phyloP scores from a whole-genome alignment of 1,139 yeast genomes.

The Geotrichum citri-aurantii region DNA sequence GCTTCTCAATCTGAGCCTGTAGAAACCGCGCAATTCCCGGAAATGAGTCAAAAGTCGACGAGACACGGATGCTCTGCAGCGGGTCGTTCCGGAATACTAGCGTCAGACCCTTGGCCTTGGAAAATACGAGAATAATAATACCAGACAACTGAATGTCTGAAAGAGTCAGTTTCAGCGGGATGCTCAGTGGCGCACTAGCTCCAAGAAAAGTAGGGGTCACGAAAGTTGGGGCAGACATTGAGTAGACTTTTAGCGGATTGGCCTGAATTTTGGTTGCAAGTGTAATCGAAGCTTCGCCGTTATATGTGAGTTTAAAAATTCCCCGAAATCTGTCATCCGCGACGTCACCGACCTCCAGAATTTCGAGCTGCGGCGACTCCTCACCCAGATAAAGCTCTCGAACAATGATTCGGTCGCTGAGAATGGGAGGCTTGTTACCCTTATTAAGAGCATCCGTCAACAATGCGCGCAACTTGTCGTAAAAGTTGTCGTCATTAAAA shows the following conservation, averaged over 20 bases:
- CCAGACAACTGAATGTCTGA: conserved; percentile 72
- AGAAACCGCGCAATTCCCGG: conserved; percentile 76
- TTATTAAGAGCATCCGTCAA: conserved; percentile 70
- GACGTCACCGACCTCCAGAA: conserved; percentile 79
- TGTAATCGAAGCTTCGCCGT: conserved; percentile 76
- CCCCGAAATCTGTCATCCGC: conserved; percentile 79
- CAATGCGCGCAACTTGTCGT: conserved; percentile 60
- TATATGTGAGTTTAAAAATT: conserved; percentile 72
- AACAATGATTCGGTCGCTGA: conserved; percentile 68
- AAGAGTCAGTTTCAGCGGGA: conserved; percentile 71
- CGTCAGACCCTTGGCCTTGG: conserved; percentile 76
- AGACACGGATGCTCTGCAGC: conserved; percentile 70
- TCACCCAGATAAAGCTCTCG: conserved; percentile 74
- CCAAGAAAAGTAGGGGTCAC: conserved; percentile 62
- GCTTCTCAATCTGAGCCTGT: conserved; percentile 76
- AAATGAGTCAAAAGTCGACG: conserved; percentile 79
- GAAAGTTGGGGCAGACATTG: conserved; percentile 44
- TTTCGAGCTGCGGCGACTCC: conserved; percentile 72
- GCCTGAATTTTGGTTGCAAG: conserved; percentile 81
- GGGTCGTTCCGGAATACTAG: conserved; percentile 87
- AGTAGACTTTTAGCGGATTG: conserved; percentile 68
- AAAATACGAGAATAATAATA: conserved; percentile 77
- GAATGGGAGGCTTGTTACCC: conserved; percentile 68
- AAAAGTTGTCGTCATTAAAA: conserved; percentile 63
- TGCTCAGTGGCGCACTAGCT: conserved; percentile 63